phyloP scores from a whole-genome alignment of 2,329 filamentous ascomycete genomes.

The Neofusicoccum ribis region DNA sequence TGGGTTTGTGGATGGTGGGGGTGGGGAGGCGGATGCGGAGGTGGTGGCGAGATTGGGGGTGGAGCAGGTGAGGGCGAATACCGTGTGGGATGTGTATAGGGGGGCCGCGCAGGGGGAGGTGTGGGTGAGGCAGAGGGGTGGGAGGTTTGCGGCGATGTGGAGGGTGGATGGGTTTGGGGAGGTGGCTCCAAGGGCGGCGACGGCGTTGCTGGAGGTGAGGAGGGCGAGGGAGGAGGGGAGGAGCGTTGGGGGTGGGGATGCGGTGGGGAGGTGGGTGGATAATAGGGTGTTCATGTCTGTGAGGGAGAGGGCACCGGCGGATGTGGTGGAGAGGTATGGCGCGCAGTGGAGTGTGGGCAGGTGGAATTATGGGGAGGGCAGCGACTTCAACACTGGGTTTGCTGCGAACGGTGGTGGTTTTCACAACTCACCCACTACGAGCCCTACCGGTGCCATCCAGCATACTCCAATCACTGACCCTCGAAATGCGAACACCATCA shows the following conservation, averaged over 20 bases:
- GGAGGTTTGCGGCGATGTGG: neutral
- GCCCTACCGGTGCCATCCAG: neutral
- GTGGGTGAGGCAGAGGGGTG: neutral
- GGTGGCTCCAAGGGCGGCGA: too few species aligned
- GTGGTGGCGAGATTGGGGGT: neutral
- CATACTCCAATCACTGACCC: neutral
- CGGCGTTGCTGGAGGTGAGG: too few species aligned
- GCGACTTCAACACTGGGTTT: neutral
- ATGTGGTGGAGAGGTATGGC: neutral
- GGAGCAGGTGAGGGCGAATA: neutral
- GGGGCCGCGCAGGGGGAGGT: neutral
- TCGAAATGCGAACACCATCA: neutral
- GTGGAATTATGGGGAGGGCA: neutral
- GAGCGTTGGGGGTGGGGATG: neutral
- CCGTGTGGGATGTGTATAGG: neutral
- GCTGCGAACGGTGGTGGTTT: neutral
- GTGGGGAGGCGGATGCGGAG: neutral
- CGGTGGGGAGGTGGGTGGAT: neutral
- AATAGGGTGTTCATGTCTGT: neutral
- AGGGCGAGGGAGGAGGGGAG: too few species aligned
- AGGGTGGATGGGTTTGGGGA: too few species aligned
- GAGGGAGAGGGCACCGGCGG: neutral
- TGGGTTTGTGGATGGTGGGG: neutral
- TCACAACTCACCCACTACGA: too few species aligned
- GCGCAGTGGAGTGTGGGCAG: neutral